Evolutionary conservation across 2,329 filamentous ascomycete genomes (phyloP), one percentile per base, ranked within the genome.

Genomic region (Colletotrichum sp.): DNA sequence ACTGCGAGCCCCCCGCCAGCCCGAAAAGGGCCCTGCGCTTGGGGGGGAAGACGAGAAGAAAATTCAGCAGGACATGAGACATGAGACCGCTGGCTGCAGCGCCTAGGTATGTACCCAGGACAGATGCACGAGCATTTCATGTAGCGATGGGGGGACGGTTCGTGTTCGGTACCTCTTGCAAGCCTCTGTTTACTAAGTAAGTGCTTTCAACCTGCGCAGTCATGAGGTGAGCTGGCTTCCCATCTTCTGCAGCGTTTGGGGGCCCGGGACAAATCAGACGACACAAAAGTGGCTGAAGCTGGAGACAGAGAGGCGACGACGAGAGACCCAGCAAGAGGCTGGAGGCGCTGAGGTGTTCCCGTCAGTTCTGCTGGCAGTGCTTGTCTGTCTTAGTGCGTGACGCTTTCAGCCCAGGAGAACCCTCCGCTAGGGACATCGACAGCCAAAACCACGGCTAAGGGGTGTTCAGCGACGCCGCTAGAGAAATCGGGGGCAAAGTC

Each of bases 1-100:
- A 70, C 72, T 66, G 72, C 68, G 52, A 67, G 60, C 18, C 39
- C 60, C 34, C 72, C 72, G 72, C 72, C 44, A 75, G 62, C 72
- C 72, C 72, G 72, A 52, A 72, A 52, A 26, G 24, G 62, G 30
- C 24, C 28, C 39, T 72, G 64, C 39, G 21, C 55, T 24, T n/a
- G 30, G 26, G 32, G 24, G 18, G 32, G 24, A 13, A 69, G 8
- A 62, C 7, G n/a, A 52, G 64, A 12, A 52, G 24, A 44, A 55
- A n/a, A 36, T n/a, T 30, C 26, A 59, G 26, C 59, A 30, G 30
- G 24, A 62, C 30, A 30, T 24, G 39, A 66, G 63, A 30, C 28
- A 34, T 39, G 34, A 64, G 62, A 64, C 62, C 34, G 28, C 24
- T 59, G 55, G 55, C 55, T 3, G 55, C 55, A 26, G 55, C 24